These are phyloP conservation scores for Macadamia tetraphylla DNA, from an alignment of 164 flowering plant genomes.

Conservation along the genomic window DNA sequence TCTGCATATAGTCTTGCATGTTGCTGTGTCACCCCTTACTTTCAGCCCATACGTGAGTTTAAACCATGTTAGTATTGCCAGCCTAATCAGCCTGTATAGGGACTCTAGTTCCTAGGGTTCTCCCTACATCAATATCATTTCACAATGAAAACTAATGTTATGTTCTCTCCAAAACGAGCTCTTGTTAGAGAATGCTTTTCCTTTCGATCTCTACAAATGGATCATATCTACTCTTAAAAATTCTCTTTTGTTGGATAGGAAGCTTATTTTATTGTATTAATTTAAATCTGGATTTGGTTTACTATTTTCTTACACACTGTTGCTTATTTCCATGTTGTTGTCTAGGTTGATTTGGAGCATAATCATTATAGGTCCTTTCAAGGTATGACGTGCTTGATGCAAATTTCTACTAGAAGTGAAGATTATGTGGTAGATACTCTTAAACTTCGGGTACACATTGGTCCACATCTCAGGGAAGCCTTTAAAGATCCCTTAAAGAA, in stretches of 20 bases:
- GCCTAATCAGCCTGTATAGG: too few species aligned
- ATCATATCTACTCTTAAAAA: too few species aligned
- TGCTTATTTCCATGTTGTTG: slow-evolving; percentile 1
- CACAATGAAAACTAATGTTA: too few species aligned
- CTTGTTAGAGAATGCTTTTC: too few species aligned
- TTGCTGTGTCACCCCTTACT: too few species aligned
- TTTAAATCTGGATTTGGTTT: background rate
- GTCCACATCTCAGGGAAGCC: slow-evolving; percentile 83
- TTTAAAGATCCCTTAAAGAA: slow-evolving; percentile 86
- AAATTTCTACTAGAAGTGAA: slow-evolving; percentile 94
- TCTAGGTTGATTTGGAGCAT: slow-evolving; percentile 95
- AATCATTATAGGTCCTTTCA: slow-evolving; percentile 96
- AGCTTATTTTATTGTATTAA: background rate
- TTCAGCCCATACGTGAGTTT: too few species aligned
- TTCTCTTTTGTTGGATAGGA: slow-evolving; percentile 1
- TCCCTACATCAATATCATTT: too few species aligned
- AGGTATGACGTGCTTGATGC: slow-evolving; percentile 98
- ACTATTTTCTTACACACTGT: background rate
- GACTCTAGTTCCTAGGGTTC: too few species aligned
- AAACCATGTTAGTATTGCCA: too few species aligned
- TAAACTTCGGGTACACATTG: slow-evolving; percentile 80
- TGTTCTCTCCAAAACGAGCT: too few species aligned
- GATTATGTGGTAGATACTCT: slow-evolving; percentile 90
- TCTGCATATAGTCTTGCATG: too few species aligned
- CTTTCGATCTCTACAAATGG: too few species aligned